phyloP scores from a whole-genome alignment of 2,329 filamentous ascomycete genomes.

The Penicillium sclerotigenum region DNA sequence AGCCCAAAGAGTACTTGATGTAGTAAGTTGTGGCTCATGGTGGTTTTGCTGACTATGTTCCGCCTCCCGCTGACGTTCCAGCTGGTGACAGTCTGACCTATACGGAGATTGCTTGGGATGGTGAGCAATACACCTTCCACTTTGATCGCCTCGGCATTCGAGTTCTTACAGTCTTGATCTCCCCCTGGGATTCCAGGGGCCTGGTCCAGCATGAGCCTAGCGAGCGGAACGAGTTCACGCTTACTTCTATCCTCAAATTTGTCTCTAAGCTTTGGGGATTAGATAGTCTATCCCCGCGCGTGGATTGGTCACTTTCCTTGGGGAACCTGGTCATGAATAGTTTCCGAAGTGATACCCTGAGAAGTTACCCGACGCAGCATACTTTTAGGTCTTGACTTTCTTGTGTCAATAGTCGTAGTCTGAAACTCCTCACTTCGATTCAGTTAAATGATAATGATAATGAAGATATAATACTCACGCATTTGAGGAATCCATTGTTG shows the following conservation, averaged over 20 bases:
- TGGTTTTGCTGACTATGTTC: conserved; percentile 49
- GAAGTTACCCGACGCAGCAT: conserved; percentile 23
- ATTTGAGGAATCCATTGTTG: no score
- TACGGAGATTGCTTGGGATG: conserved; percentile 30
- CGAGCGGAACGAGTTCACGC: conserved; percentile 44
- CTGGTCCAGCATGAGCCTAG: conserved; percentile 40
- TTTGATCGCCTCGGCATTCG: conserved; percentile 34
- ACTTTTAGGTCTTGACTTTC: conserved; percentile 17
- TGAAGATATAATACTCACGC: neutral
- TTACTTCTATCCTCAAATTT: conserved; percentile 45
- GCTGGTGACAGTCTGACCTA: conserved; percentile 38
- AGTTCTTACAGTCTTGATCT: conserved; percentile 32
- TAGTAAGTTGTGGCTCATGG: conserved; percentile 29
- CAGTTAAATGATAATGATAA: neutral
- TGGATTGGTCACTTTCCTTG: conserved; percentile 41
- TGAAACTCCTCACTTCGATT: neutral
- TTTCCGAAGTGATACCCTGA: conserved; percentile 29
- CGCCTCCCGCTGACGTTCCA: conserved; percentile 42
- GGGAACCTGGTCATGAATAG: conserved; percentile 28
- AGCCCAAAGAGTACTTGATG: neutral
- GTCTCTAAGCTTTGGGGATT: conserved; percentile 45
- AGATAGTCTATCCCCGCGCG: conserved; percentile 38
- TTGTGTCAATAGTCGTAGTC: neutral
- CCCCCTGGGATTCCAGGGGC: conserved; percentile 44
- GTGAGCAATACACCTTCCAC: conserved; percentile 29